Percentiles rank a stretch among this genome's conserved stretches.
phyloP scores from a whole-genome alignment of 495 filamentous ascomycete species.

The Neurospora sp. region DNA sequence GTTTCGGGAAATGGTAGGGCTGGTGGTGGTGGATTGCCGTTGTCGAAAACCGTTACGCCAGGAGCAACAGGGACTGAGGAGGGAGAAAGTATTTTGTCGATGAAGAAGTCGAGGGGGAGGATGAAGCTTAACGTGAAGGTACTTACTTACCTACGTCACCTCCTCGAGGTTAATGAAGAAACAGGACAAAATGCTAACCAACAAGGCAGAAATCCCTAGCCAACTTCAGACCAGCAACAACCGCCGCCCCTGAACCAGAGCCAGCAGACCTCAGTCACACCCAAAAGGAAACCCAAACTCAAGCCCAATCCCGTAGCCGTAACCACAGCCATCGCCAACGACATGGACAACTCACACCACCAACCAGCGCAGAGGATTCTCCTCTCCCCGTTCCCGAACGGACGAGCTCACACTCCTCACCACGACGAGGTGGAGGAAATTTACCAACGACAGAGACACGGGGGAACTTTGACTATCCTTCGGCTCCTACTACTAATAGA shows the following conservation, averaged over 20 bases:
- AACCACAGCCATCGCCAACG: not conserved
- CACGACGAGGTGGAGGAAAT: not conserved
- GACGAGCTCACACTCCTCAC: not conserved
- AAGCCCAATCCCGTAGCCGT: not conserved
- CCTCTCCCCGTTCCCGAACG: slow-evolving; percentile 11
- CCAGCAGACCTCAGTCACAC: not conserved
- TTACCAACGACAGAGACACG: not conserved
- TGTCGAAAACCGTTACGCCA: not conserved
- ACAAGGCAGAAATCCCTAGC: slow-evolving; percentile 9
- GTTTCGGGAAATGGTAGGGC: slow-evolving; percentile 1
- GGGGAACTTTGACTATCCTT: not conserved
- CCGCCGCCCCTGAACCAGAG: slow-evolving; percentile 5
- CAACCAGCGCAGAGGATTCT: slow-evolving; percentile 14
- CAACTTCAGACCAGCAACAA: slow-evolving; percentile 7
- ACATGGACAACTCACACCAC: slow-evolving; percentile 13
- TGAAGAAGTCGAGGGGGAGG: slow-evolving; percentile 8
- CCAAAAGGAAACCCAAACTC: not conserved
- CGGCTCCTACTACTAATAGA: no score
- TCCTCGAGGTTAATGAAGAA: no score
- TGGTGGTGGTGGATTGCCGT: not conserved
- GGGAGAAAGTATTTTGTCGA: not conserved
- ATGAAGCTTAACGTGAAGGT: slow-evolving; percentile 28
- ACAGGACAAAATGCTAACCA: not conserved
- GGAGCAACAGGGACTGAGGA: not conserved
- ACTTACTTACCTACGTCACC: not conserved